Evolutionary conservation across 2,329 filamentous ascomycete species (phyloP).

Genomic region (Alternaria tenuissima): DNA sequence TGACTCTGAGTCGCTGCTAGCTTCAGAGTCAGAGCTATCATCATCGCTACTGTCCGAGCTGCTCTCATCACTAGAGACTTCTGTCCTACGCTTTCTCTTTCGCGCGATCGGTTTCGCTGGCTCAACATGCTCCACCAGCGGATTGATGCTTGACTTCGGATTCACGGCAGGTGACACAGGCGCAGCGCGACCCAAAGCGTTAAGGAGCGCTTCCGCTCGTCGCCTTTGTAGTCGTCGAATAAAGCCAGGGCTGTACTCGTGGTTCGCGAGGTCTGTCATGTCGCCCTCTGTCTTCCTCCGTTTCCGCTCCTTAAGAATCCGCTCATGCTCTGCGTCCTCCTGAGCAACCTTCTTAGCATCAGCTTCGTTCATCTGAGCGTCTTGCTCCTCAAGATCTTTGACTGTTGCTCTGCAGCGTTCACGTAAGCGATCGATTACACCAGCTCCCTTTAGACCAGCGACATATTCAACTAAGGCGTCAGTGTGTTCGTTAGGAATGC

Average conservation of each 20-base stretch:
- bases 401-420: slow-evolving; percentile 71
- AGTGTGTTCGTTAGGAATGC: slow-evolving; percentile 75
- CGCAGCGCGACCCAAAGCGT: slow-evolving; percentile 37
- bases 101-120: slow-evolving; percentile 25
- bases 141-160: slow-evolving; percentile 25
- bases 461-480: slow-evolving; percentile 79
- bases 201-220: slow-evolving; percentile 44
- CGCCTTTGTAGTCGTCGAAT: slow-evolving; percentile 46
- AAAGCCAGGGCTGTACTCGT: slow-evolving; percentile 39
- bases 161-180: slow-evolving; percentile 29
- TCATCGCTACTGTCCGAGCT: slow-evolving; percentile 45
- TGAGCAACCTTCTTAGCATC: slow-evolving; percentile 48
- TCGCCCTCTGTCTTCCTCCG: slow-evolving; percentile 42
- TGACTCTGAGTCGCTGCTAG: neutral
- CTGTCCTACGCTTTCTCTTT: slow-evolving; percentile 41
- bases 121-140: slow-evolving; percentile 23
- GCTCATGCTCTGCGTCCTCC: slow-evolving; percentile 47
- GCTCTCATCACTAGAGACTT: slow-evolving; percentile 44
- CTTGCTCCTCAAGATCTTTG: slow-evolving; percentile 58
- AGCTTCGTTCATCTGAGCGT: slow-evolving; percentile 47
- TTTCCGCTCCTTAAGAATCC: slow-evolving; percentile 44
- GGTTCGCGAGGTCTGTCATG: slow-evolving; percentile 33
- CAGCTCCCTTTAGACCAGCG: slow-evolving; percentile 77
- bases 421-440: slow-evolving; percentile 70
- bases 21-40: slow-evolving; percentile 25